Evolutionary conservation across 2,329 filamentous ascomycete genomes (phyloP).

Genomic region (Phaeosphaeriaceae sp.): DNA sequence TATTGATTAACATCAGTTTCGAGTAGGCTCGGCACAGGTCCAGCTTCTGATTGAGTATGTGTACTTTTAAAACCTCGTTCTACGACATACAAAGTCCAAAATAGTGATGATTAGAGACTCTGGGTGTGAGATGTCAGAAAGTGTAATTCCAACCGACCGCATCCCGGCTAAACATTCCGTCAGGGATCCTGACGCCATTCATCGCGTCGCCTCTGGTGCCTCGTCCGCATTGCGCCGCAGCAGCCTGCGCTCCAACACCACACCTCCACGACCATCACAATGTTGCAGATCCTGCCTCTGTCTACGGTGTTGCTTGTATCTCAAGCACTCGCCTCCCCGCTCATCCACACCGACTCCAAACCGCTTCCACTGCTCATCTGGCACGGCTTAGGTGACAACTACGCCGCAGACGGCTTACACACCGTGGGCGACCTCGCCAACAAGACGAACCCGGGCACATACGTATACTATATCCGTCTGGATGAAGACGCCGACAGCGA

Average conservation of each 20-base stretch:
- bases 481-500: slow-evolving; percentile 71
- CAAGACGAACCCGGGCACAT: slow-evolving; percentile 78
- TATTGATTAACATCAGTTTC: too few species aligned
- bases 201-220: slow-evolving; percentile 17
- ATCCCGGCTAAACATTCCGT: slow-evolving; percentile 19
- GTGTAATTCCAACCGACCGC: slow-evolving; percentile 11
- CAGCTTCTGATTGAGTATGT: background rate
- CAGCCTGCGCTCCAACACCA: slow-evolving; percentile 8
- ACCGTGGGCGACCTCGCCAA: slow-evolving; percentile 75
- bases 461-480: slow-evolving; percentile 80
- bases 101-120: too few species aligned
- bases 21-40: too few species aligned
- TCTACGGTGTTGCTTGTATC: slow-evolving; percentile 29
- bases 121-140: background rate
- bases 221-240: slow-evolving; percentile 17
- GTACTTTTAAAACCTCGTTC: background rate
- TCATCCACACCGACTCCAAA: slow-evolving; percentile 13
- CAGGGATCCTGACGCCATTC: slow-evolving; percentile 27
- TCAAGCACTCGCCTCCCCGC: slow-evolving; percentile 21
- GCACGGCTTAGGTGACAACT: slow-evolving; percentile 86
- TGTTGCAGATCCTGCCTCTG: slow-evolving; percentile 30
- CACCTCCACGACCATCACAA: slow-evolving; percentile 12
- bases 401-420: slow-evolving; percentile 75
- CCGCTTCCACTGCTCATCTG: slow-evolving; percentile 88
- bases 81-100: too few species aligned